These are phyloP conservation scores for Fibroporia radiculosa DNA, from an alignment of 768 basidiomycete species.

Conservation along the genomic window DNA sequence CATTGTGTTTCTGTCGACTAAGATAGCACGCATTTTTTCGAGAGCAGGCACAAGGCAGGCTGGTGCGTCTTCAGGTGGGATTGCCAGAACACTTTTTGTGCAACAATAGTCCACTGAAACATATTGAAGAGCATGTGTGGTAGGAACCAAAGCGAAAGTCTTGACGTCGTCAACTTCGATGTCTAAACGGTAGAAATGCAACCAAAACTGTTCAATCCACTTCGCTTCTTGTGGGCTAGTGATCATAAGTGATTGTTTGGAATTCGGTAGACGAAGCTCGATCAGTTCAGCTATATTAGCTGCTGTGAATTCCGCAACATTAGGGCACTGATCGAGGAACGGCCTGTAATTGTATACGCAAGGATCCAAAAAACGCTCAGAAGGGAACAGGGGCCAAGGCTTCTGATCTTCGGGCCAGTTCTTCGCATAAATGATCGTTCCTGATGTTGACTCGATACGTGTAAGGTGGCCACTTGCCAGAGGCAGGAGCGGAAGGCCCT, in stretches of 20 bases:
- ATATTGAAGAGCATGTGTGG: neutral
- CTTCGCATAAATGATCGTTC: neutral
- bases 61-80: neutral
- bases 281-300: neutral
- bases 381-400: conserved; percentile 3
- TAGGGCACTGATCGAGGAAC: neutral
- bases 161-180: neutral
- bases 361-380: neutral
- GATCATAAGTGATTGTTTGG: neutral
- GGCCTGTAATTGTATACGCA: neutral
- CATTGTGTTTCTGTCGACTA: no score
- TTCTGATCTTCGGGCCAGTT: neutral
- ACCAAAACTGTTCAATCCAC: conserved; percentile 4
- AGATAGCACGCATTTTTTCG: neutral
- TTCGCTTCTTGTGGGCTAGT: neutral
- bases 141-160: neutral
- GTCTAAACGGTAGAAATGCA: neutral
- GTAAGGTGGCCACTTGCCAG: neutral
- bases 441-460: neutral
- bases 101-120: conserved; percentile 1
- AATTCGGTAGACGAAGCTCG: neutral
- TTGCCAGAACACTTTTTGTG: neutral
- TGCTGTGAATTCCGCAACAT: neutral
- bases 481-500: conserved; percentile 2
- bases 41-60: neutral